Evolutionary conservation across 73 alveolate species (phyloP), one percentile per base, ranked within the genome.

Genomic region (Paramecium tetraurelia): DNA sequence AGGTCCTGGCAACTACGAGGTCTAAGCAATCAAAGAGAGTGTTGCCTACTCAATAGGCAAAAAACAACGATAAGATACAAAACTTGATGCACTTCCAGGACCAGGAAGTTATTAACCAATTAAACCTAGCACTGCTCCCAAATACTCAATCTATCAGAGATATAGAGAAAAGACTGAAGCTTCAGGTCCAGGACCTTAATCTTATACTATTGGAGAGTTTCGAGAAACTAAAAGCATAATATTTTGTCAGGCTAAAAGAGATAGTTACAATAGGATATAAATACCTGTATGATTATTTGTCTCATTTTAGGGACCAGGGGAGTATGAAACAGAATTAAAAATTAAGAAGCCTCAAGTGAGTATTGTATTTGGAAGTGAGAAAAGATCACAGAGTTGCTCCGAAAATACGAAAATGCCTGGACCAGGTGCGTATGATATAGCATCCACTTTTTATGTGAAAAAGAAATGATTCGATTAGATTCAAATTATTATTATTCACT

Each of bases 351-450:
- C 59, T n/a, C 10, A 72, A 72, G 57, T 36, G 58, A 72, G 86
- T 43, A 72, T 72, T 72, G 24, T 72, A 14, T 72, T 72, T 72
- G 86, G 86, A 72, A 72, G 86, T 35, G 86, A 72, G 24, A 72
- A 72, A 36, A 72, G 86, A 38, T 36, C 59, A 16, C 11, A 35
- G 20, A 72, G 59, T 36, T 29, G 59, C 16, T 35, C 31, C 5
- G 86, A 72, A 72, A 43, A 31, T 43, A 27, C 41, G 1, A 31
- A 31, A 27, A 8, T 72, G n/a, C 86, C 86, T 36, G 86, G 86
- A 12, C 86, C 86, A 29, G 86, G 86, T 35, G 20, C 40, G 1
- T 72, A 72, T 72, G 57, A 72, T 21, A 38, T 72, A 12, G n/a
- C 40, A 72, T 72, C 53, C 7, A 36, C 59, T 72, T 72, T 72